These are phyloP conservation scores for Colletotrichum camelliae DNA, from an alignment of 2,329 filamentous ascomycete species.

Conservation along the genomic window DNA sequence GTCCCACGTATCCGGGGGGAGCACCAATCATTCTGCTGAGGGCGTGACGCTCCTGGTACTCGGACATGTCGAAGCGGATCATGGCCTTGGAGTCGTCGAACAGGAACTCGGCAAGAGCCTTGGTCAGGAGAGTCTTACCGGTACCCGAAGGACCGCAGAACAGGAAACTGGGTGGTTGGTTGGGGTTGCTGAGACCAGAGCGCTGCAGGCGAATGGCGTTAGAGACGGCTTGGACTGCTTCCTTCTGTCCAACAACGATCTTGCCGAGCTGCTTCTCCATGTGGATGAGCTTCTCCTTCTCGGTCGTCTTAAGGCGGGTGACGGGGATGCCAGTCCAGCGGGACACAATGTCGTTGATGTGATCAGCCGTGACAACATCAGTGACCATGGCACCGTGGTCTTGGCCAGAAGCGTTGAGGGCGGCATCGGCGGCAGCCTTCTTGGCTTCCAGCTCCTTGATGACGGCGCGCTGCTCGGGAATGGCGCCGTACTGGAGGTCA, in stretches of 20 bases:
- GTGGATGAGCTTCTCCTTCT: constrained; percentile 97
- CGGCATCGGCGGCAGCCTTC: constrained; percentile 79
- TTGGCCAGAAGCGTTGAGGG: constrained; percentile 57
- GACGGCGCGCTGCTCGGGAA: constrained; percentile 83
- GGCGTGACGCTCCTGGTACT: constrained; percentile 97
- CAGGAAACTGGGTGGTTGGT: constrained; percentile 96
- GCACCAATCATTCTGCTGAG: constrained; percentile 98
- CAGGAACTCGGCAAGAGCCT: constrained; percentile 95
- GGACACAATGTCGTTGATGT: constrained; percentile 98
- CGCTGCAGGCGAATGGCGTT: constrained; percentile 96
- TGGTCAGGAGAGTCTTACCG: constrained; percentile 96
- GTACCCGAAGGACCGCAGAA: constrained; percentile 99
- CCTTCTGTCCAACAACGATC: constrained; percentile 90
- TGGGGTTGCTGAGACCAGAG: constrained; percentile 93
- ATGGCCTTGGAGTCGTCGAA: constrained; percentile 97
- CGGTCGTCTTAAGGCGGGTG: constrained; percentile 88
- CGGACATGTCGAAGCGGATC: constrained; percentile 99
- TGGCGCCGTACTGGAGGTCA: constrained; percentile 96
- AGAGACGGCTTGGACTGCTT: constrained; percentile 90
- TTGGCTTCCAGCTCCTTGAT: constrained; percentile 85
- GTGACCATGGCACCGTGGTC: constrained; percentile 80
- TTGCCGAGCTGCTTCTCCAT: constrained; percentile 90
- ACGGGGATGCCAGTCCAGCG: constrained; percentile 99
- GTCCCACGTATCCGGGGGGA: constrained; percentile 94
- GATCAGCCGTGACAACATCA: constrained; percentile 92